Evolutionary conservation across 2,329 filamentous ascomycete species (phyloP).

Genomic region (Colletotrichum ledebouriae): DNA sequence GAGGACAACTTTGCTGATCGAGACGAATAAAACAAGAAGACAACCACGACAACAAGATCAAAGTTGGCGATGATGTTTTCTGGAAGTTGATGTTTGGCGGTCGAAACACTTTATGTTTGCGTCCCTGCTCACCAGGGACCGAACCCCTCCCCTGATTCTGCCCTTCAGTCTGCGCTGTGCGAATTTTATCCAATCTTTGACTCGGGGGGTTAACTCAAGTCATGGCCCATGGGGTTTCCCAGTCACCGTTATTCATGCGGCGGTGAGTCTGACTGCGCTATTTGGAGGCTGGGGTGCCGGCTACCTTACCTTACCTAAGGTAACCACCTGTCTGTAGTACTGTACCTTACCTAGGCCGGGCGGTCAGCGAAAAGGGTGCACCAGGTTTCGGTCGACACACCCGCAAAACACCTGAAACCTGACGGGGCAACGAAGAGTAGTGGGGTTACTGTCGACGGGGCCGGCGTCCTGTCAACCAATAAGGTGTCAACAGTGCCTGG

Average conservation of each 20-base stretch:
- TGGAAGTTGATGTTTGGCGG: constrained; percentile 32
- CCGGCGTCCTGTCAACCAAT: constrained; percentile 22
- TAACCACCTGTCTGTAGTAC: too few species aligned
- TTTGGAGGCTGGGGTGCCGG: background rate
- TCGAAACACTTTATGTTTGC: constrained; percentile 40
- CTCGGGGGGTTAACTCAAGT: constrained; percentile 26
- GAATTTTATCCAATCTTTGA: constrained; percentile 13
- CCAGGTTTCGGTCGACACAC: constrained; percentile 7
- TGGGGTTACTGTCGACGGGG: constrained; percentile 1
- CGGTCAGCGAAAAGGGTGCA: constrained; percentile 18
- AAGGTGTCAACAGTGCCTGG: background rate
- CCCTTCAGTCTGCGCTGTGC: background rate
- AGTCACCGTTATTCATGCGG: constrained; percentile 39
- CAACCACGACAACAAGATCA: background rate
- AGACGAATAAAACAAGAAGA: background rate
- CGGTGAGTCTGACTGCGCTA: constrained; percentile 16
- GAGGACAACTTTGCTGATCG: constrained; percentile 4
- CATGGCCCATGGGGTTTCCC: constrained; percentile 39
- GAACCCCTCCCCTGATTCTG: constrained; percentile 9
- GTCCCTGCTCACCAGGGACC: background rate
- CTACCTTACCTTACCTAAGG: background rate
- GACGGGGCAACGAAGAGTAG: constrained; percentile 50
- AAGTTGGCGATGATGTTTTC: constrained; percentile 31
- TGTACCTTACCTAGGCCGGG: background rate
- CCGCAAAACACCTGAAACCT: constrained; percentile 46